A percentile compares a stretch with the other conserved stretches of the same genome.
These are phyloP conservation scores for Penicillium fimorum DNA, from an alignment of 495 filamentous ascomycete species.

Conservation along the genomic window DNA sequence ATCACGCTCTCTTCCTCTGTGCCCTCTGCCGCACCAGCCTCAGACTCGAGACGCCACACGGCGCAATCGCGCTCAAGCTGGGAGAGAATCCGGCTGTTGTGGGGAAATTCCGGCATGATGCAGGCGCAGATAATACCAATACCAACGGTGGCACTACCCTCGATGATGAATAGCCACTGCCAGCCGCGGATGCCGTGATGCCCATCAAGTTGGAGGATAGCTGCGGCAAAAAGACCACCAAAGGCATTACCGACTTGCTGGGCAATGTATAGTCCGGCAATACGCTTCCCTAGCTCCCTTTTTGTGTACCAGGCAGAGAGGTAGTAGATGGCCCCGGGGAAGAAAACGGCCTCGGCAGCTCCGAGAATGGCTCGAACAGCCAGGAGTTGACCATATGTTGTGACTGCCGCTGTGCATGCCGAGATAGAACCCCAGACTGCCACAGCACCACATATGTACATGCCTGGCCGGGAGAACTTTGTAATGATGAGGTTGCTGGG, in stretches of 20 bases:
- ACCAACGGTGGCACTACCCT: slow-evolving; percentile 42
- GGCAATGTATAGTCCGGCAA: slow-evolving; percentile 57
- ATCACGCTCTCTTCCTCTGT: slow-evolving; percentile 20
- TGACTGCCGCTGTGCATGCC: slow-evolving; percentile 36
- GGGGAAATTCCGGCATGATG: slow-evolving; percentile 40
- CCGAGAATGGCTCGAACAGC: slow-evolving; percentile 40
- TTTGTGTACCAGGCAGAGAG: slow-evolving; percentile 58
- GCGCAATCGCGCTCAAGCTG: slow-evolving; percentile 25
- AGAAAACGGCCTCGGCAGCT: slow-evolving; percentile 44
- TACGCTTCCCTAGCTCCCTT: slow-evolving; percentile 53
- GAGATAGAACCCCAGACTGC: slow-evolving; percentile 51
- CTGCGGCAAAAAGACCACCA: slow-evolving; percentile 54
- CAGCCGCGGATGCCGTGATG: slow-evolving; percentile 46
- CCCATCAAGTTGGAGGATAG: slow-evolving; percentile 50
- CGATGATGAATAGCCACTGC: slow-evolving; percentile 52
- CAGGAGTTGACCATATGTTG: slow-evolving; percentile 32
- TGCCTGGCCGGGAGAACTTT: slow-evolving; percentile 29
- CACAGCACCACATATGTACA: slow-evolving; percentile 40
- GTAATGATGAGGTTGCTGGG: slow-evolving; percentile 61
- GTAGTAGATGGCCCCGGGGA: slow-evolving; percentile 57
- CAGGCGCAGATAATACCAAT: slow-evolving; percentile 41
- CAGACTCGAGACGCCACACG: slow-evolving; percentile 33
- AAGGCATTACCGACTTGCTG: slow-evolving; percentile 57
- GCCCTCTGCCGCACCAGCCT: slow-evolving; percentile 30
- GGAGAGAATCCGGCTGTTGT: slow-evolving; percentile 30